Base-by-base conservation (phyloP, 768 basidiomycete species). In the Naganishia randhawae region DNA sequence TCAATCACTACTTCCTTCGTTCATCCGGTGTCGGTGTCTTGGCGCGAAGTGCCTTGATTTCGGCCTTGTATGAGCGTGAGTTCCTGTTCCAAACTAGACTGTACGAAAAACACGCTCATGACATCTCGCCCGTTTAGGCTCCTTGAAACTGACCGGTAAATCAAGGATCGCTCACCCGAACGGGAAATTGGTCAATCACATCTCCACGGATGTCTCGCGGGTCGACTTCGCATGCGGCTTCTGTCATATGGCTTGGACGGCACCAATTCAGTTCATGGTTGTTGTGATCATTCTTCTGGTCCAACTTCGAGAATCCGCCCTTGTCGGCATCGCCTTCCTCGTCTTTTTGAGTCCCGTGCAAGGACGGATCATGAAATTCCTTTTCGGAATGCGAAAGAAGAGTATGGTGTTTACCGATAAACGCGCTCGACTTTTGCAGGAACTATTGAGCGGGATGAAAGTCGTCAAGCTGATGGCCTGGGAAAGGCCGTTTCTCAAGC, bases 391-490 rank as follows among this genome's bases (percentile, higher is more conserved):
- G 63, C 85, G 94, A 14, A 82, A 83, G 68, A 89, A 87, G 76
- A 85, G 86, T 62, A 93, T 94, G 90, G 77, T 80, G 0, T 95
- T 89, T 89, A 96, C 83, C 6, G 94, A 98, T 75, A 90, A 89
- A 76, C 86, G 94, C 11, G 89, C 89, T 16, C 92, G 91, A 75
- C 81, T 93, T 4, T 84, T 96, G 13, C 92, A 94, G 77, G 94
- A 98, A 76, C 83, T 98, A 1, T 81, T 96, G 0, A 87, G 88
- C 16, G 90, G 90, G 0, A 93, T 96, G 86, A 88, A 90, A 71
- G 85, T 95, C 69, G 89, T 96, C 84, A 96, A 96, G 79, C 88
- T 88, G 77, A 94, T 94, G 78, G 87, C 89, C 6, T 93, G 91
- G 91, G 91, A 92, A 74, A 73, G 66, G 10, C 90, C 93, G 0